Conservation (phyloP, 2,329 filamentous ascomycete genomes). For the Neonectria magnoliae region DNA sequence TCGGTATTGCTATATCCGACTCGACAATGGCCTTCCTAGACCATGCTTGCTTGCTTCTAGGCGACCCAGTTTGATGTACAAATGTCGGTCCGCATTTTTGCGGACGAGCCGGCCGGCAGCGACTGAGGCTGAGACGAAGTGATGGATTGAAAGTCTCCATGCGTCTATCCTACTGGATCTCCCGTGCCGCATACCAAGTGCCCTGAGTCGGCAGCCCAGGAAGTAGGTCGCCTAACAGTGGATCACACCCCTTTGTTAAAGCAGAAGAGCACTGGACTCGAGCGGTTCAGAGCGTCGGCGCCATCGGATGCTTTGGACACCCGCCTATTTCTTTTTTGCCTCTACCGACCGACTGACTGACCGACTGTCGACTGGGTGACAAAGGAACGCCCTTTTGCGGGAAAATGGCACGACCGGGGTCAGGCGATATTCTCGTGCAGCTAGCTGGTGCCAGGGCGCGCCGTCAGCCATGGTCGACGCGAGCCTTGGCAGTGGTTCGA, state of each 20-base stretch:
- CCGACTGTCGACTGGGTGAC: neutral
- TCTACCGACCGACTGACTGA: neutral
- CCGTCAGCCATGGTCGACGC: slow-evolving; percentile 14
- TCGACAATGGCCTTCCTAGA: neutral
- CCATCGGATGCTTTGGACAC: slow-evolving; percentile 3
- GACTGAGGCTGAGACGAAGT: neutral
- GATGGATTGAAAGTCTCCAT: neutral
- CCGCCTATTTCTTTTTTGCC: slow-evolving; percentile 2
- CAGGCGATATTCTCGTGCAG: slow-evolving; percentile 18
- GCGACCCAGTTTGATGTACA: neutral
- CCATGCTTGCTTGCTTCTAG: too few relatives aligned
- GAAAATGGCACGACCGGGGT: slow-evolving; percentile 5
- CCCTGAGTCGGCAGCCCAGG: slow-evolving; percentile 23
- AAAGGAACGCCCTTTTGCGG: slow-evolving; percentile 15
- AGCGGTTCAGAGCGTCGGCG: slow-evolving; percentile 10
- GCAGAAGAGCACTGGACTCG: slow-evolving; percentile 20
- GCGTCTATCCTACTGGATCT: neutral
- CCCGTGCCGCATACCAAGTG: neutral
- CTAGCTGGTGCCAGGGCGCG: slow-evolving; percentile 1
- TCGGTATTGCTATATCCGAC: neutral
- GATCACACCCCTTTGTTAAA: slow-evolving; percentile 11
- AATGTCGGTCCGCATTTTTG: neutral
- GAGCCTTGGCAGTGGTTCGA: slow-evolving; percentile 2
- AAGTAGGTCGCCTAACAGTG: slow-evolving; percentile 22
- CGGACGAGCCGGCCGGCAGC: neutral